A percentile compares a stretch with the other conserved stretches of the same genome.
These are phyloP conservation scores for Candida sojae DNA, from an alignment of 1,139 yeast genomes.

Conservation along the genomic window DNA sequence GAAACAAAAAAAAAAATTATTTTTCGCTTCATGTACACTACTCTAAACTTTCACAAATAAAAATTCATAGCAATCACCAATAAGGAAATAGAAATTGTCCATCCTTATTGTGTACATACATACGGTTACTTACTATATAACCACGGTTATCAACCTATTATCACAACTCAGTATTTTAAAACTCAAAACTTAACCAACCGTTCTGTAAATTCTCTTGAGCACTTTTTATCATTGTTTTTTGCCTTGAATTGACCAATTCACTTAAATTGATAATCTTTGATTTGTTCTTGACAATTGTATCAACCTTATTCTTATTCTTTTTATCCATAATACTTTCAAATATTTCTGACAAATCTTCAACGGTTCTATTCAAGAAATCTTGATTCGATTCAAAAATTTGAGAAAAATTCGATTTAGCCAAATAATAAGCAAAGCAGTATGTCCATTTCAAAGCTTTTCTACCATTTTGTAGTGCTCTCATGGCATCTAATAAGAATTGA, in stretches of 20 bases:
- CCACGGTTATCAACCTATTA: not conserved
- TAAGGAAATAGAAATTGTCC: too few species aligned
- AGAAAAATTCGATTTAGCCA: conserved; percentile 50
- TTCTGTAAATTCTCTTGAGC: conserved; percentile 46
- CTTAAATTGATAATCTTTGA: conserved; percentile 51
- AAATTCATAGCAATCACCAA: too few species aligned
- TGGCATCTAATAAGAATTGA: conserved; percentile 77
- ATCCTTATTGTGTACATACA: too few species aligned
- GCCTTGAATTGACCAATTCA: conserved; percentile 47
- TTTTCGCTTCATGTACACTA: too few species aligned
- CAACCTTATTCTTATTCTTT: conserved; percentile 30
- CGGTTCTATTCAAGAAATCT: conserved; percentile 66
- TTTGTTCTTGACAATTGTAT: conserved; percentile 47
- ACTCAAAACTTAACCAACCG: conserved; percentile 21
- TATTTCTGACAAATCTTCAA: conserved; percentile 76
- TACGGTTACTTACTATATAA: too few species aligned
- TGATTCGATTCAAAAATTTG: conserved; percentile 77
- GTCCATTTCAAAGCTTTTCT: conserved; percentile 89
- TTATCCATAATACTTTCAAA: conserved; percentile 60
- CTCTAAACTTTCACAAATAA: too few species aligned
- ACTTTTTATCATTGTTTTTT: conserved; percentile 51
- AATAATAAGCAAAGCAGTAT: conserved; percentile 76
- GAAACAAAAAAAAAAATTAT: not conserved
- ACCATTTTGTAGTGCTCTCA: conserved; percentile 63
- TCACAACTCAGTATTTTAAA: not conserved